A percentile compares a stretch with the other conserved stretches of the same genome.
These are phyloP conservation scores for Phytophthora foliorum DNA, from an alignment of 352 stramenopile genomes.

Conservation along the genomic window DNA sequence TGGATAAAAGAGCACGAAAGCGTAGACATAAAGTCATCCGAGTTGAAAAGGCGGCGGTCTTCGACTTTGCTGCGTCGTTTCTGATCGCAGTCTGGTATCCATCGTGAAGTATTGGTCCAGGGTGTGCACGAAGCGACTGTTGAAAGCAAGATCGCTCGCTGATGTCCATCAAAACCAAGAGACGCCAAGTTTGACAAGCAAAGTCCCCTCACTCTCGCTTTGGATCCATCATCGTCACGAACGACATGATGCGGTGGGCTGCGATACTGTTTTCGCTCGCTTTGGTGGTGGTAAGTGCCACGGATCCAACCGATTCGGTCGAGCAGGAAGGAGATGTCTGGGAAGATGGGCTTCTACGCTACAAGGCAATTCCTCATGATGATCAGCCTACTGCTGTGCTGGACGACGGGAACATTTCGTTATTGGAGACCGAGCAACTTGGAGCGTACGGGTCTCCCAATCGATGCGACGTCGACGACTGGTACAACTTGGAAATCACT, in stretches of 20 bases:
- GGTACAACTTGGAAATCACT: neutral
- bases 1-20: too few species aligned
- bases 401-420: neutral
- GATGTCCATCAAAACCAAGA: slow-evolving; percentile 1
- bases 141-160: slow-evolving; percentile 1
- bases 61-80: too few species aligned
- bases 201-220: neutral
- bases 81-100: too few species aligned
- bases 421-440: neutral
- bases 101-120: too few species aligned
- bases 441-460: neutral
- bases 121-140: neutral
- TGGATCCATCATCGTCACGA: neutral
- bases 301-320: neutral
- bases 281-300: neutral
- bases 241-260: neutral
- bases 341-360: neutral
- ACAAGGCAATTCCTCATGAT: neutral
- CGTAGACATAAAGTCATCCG: too few species aligned
- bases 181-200: neutral
- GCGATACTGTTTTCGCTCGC: neutral
- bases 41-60: too few species aligned
- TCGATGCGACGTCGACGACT: neutral
- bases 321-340: neutral
- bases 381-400: neutral